phyloP scores from a whole-genome alignment of 768 basidiomycete genomes.

The Amyloporia xantha region DNA sequence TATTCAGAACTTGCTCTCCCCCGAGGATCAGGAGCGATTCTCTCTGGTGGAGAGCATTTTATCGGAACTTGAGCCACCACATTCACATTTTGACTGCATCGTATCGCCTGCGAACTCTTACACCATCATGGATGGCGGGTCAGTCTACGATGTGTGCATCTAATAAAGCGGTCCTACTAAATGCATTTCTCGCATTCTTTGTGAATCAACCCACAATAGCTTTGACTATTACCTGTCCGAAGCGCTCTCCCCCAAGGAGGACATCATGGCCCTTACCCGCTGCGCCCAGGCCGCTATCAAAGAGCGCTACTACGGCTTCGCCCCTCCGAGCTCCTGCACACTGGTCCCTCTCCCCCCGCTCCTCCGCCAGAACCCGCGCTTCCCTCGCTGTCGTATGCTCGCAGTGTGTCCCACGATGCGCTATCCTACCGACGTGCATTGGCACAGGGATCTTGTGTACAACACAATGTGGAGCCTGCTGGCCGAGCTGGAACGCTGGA shows the following conservation, averaged over 20 bases:
- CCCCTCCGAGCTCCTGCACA: constrained; percentile 21
- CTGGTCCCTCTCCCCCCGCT: constrained; percentile 4
- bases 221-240: constrained; percentile 18
- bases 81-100: constrained; percentile 17
- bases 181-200: no score
- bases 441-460: constrained; percentile 30
- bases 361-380: constrained; percentile 3
- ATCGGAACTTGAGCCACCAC: constrained; percentile 1
- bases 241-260: constrained; percentile 10
- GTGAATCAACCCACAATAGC: constrained; percentile 1
- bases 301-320: constrained; percentile 13
- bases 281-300: constrained; percentile 16
- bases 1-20: not conserved
- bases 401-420: constrained; percentile 31
- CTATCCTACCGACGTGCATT: constrained; percentile 19
- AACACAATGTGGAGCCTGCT: constrained; percentile 28
- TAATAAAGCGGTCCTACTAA: not conserved
- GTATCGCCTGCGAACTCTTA: constrained; percentile 26
- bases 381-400: constrained; percentile 15
- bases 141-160: constrained; percentile 1
- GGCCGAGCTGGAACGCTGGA: constrained; percentile 22
- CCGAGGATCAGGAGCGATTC: not conserved
- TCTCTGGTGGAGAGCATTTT: constrained; percentile 7
- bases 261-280: constrained; percentile 14
- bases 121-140: constrained; percentile 26